A percentile compares a stretch with the other conserved stretches of the same genome.
phyloP scores from a whole-genome alignment of 2,329 filamentous ascomycete genomes.

The Penicillium sp. region DNA sequence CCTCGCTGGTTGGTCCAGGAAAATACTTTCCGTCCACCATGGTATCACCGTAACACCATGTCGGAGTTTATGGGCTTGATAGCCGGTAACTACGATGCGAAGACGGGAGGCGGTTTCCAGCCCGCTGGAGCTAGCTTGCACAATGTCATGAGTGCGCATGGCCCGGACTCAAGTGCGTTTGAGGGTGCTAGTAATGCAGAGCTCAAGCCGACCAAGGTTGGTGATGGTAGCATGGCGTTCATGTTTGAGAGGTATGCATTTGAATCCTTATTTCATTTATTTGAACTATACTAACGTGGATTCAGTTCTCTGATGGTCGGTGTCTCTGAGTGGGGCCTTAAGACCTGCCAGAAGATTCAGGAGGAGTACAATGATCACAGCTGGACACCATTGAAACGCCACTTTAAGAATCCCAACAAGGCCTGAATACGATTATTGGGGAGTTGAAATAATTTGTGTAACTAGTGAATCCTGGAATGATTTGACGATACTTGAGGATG shows the following conservation, averaged over 20 bases:
- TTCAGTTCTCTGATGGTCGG: constrained; percentile 65
- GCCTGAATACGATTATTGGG: not conserved
- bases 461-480: constrained; percentile 5
- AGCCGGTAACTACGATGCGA: constrained; percentile 60
- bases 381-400: constrained; percentile 68
- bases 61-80: constrained; percentile 68
- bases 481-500: constrained; percentile 3
- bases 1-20: constrained; percentile 64
- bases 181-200: constrained; percentile 55
- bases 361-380: constrained; percentile 76
- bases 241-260: constrained; percentile 59
- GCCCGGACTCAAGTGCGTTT: constrained; percentile 57
- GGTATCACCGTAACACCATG: constrained; percentile 66
- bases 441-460: constrained; percentile 1
- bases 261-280: not conserved
- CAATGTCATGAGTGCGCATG: constrained; percentile 71
- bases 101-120: constrained; percentile 58
- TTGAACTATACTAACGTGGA: constrained; percentile 14
- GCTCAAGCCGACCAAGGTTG: constrained; percentile 57
- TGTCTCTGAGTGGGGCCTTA: constrained; percentile 71
- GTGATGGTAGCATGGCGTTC: constrained; percentile 62
- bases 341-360: constrained; percentile 69
- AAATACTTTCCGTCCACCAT: constrained; percentile 60
- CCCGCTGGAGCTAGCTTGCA: constrained; percentile 64
- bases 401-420: constrained; percentile 58